Base-by-base conservation (phyloP, 2,329 filamentous ascomycete genomes). In the Exophiala phaeomuriformis region DNA sequence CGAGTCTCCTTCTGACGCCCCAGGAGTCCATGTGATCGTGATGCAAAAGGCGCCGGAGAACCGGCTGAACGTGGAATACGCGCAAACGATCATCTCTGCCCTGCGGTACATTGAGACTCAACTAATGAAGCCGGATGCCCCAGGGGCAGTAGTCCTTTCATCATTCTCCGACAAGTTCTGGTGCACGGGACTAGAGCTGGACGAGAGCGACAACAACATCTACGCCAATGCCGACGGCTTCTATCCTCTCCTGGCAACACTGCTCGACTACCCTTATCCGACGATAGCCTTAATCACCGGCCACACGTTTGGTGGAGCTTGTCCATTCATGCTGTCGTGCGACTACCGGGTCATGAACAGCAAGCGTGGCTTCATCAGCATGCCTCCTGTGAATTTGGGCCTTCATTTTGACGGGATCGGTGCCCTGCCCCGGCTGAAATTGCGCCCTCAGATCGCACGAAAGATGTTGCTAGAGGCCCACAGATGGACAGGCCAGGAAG, bases 191-290 rank as follows among this genome's bases (percentile, higher is more conserved):
- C 64, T 77, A 9, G 75, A 77, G 31, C 64, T 77, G 2, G 74
- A 76, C 43, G 74, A 77, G 58, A 61, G 64, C 7, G 72, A 75
- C 45, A 71, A 68, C 10, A 76, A 75, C 59, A 74, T 76, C 29
- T 76, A 74, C 51, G 81, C 75, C 67, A 82, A 84, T 37, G 72
- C 73, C 10, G 80, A 77, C 61, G 74, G 72, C 29, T 84, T 82
- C 51, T 77, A 76, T 7, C 80, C 81, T 64, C 65, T 76, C 3
- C 65, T 77, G 9, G 71, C 74, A 29, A 75, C 74, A 1, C 67
- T 76, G 68, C 64, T 78, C 61, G 74, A 77, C 64, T 76, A 75
- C 49, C 72, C 73, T 0, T 75, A 66, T 56, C 74, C 74, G 12
- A 77, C 74, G 19, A 68, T 76, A 39, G 74, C 73, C 3, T 64